phyloP scores from a whole-genome alignment of 805 yeast species.

The Zygotorulaspora danielsina region DNA sequence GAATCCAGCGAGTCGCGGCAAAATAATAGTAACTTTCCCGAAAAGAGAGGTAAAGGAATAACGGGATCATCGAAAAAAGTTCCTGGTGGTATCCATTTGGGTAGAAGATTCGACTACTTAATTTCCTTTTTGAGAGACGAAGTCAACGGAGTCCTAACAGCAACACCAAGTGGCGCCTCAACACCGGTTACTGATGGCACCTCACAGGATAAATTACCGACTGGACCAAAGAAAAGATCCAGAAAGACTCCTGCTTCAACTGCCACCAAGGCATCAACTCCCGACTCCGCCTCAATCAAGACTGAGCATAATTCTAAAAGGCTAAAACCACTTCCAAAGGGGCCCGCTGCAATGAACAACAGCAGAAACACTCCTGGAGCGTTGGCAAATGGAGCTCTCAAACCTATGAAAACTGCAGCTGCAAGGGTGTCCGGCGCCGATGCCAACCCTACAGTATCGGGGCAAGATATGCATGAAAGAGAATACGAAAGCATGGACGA shows the following conservation, averaged over 20 bases:
- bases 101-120: conserved; percentile 86
- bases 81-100: conserved; percentile 89
- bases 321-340: conserved; percentile 29
- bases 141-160: conserved; percentile 30
- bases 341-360: conserved; percentile 24
- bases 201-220: conserved; percentile 11
- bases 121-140: conserved; percentile 65
- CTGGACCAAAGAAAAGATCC: conserved; percentile 31
- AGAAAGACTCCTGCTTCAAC: conserved; percentile 27
- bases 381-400: conserved; percentile 5
- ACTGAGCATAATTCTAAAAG: conserved; percentile 20
- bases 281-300: conserved; percentile 13
- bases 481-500: conserved; percentile 82
- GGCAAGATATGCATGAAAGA: conserved; percentile 26
- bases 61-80: conserved; percentile 52
- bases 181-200: conserved; percentile 13
- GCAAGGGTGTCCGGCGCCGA: conserved; percentile 4
- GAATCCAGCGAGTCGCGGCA: conserved; percentile 4
- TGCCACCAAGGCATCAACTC: conserved; percentile 24
- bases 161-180: conserved; percentile 15
- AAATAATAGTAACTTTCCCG: conserved; percentile 3
- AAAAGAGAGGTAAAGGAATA: conserved; percentile 27
- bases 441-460: conserved; percentile 5
- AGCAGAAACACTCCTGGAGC: conserved; percentile 7
- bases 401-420: conserved; percentile 4